These are phyloP conservation scores for Ustanciosporium gigantosporum DNA, from an alignment of 1,284 basidiomycete genomes.

Conservation along the genomic window DNA sequence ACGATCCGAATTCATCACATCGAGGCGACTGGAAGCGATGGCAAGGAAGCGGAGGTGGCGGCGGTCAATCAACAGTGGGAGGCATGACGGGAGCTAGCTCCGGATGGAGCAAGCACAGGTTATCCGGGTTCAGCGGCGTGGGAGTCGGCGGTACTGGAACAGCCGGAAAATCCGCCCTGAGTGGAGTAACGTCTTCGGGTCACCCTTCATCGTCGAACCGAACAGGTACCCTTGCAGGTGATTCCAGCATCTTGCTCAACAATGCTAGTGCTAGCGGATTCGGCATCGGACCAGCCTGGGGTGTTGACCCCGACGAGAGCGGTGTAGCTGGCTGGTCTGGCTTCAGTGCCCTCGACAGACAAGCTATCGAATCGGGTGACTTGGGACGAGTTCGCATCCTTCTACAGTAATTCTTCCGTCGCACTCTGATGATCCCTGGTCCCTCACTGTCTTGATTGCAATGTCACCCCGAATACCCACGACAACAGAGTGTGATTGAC, in stretches of 20 bases:
- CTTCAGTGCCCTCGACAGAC: conserved; percentile 8
- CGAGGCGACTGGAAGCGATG: conserved; percentile 16
- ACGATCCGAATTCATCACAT: conserved; percentile 12
- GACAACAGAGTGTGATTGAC: too few species aligned
- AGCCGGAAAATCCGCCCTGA: not conserved
- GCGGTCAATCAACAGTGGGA: not conserved
- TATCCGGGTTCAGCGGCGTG: conserved; percentile 14
- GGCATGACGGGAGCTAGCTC: conserved; percentile 16
- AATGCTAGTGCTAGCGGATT: conserved; percentile 7
- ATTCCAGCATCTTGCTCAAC: conserved; percentile 4
- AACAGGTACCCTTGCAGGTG: conserved; percentile 1
- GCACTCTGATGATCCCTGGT: too few species aligned
- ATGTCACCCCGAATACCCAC: too few species aligned
- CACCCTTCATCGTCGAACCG: conserved; percentile 10
- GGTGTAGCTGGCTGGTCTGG: conserved; percentile 4
- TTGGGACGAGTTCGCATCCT: conserved; percentile 29
- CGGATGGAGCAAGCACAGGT: conserved; percentile 27
- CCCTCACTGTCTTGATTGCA: too few species aligned
- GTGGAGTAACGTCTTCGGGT: not conserved
- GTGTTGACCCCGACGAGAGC: conserved; percentile 25
- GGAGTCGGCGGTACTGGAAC: not conserved
- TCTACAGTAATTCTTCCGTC: conserved; percentile 18
- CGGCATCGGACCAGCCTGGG: conserved; percentile 10
- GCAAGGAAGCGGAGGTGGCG: conserved; percentile 3
- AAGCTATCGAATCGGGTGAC: conserved; percentile 35